phyloP scores from a whole-genome alignment of 441 rosid genomes.

The Syzygium malaccense region DNA sequence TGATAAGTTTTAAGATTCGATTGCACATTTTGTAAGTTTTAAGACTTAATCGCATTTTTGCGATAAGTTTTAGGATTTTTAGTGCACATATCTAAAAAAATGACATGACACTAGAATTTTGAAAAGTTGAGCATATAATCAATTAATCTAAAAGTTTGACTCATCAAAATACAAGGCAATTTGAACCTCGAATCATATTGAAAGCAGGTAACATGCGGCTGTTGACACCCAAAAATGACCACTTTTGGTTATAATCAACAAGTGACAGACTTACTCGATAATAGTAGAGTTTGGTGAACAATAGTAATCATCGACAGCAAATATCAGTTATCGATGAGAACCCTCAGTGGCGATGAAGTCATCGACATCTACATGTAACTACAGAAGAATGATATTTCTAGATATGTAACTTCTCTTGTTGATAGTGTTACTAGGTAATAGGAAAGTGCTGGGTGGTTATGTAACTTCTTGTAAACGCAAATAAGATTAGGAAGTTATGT shows the following conservation, averaged over 20 bases:
- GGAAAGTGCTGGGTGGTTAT: background rate
- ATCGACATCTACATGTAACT: background rate
- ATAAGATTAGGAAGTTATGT: background rate
- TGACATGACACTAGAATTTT: background rate
- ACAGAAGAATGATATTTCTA: background rate
- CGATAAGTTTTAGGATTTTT: too few relatives aligned
- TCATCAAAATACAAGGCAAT: background rate
- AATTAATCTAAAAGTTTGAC: background rate
- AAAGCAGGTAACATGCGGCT: background rate
- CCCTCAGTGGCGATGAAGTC: background rate
- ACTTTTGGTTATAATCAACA: background rate
- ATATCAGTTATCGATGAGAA: background rate
- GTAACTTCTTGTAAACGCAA: background rate
- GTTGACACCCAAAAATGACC: background rate
- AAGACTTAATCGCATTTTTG: too few relatives aligned
- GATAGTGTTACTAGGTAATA: background rate
- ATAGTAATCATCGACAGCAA: background rate
- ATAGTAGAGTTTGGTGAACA: background rate
- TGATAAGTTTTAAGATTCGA: too few relatives aligned
- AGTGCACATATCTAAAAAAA: background rate
- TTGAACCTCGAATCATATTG: background rate
- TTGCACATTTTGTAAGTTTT: too few relatives aligned
- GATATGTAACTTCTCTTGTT: background rate
- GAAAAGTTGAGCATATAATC: background rate
- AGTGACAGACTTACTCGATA: background rate